A percentile compares a stretch with the other conserved stretches of the same genome.
These are phyloP conservation scores for Lactarius hatsudake DNA, from an alignment of 768 basidiomycete species.

Conservation along the genomic window DNA sequence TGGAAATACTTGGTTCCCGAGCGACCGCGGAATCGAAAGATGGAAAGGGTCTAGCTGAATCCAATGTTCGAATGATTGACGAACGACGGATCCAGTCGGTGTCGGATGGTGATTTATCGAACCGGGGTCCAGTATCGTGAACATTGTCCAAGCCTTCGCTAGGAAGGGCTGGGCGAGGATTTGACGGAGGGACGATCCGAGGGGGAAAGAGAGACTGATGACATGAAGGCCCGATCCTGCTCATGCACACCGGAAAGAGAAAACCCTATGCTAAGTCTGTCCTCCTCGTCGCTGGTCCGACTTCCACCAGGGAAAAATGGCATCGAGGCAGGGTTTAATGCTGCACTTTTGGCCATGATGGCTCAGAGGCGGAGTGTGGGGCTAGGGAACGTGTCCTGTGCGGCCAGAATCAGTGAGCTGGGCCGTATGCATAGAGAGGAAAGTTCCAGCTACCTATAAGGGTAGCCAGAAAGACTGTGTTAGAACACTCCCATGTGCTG, in stretches of 20 bases:
- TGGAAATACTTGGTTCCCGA: conserved; percentile 23
- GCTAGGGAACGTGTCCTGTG: conserved; percentile 22
- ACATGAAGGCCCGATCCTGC: conserved; percentile 45
- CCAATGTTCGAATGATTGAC: conserved; percentile 22
- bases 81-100: conserved; percentile 32
- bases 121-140: conserved; percentile 30
- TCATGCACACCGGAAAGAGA: conserved; percentile 46
- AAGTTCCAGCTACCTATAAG: conserved; percentile 21
- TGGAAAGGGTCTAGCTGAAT: conserved; percentile 33
- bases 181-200: conserved; percentile 64
- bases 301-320: conserved; percentile 79
- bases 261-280: conserved; percentile 43
- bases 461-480: conserved; percentile 5
- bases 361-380: conserved; percentile 20
- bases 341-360: conserved; percentile 68
- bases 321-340: conserved; percentile 77
- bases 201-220: conserved; percentile 57
- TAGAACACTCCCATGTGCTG: conserved; percentile 28
- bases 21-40: conserved; percentile 26
- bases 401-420: conserved; percentile 18
- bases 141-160: conserved; percentile 34
- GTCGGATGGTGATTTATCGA: conserved; percentile 28
- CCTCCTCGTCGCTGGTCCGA: conserved; percentile 57
- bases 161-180: conserved; percentile 69
- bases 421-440: conserved; percentile 12